phyloP scores from a whole-genome alignment of 2,329 filamentous ascomycete genomes.

The Orbilia brochopaga region DNA sequence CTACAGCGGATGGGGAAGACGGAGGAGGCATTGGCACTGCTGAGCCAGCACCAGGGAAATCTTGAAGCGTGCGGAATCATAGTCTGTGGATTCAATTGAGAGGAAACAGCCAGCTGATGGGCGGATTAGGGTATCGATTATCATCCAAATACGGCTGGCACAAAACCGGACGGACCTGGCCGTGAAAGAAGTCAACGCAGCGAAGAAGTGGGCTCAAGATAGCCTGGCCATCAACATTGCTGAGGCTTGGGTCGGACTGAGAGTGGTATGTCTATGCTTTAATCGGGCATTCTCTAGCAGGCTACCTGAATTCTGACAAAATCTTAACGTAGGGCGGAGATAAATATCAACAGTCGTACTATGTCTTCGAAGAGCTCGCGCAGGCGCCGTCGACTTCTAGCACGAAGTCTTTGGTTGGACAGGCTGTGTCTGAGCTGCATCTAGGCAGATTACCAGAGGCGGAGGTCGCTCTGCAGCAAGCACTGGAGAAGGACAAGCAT shows the following conservation, averaged over 20 bases:
- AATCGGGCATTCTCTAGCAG: slow-evolving; percentile 44
- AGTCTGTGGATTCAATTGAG: too few species aligned
- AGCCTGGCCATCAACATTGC: slow-evolving; percentile 90
- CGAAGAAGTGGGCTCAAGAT: slow-evolving; percentile 93
- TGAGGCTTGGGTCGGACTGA: slow-evolving; percentile 90
- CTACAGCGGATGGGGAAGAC: slow-evolving; percentile 78
- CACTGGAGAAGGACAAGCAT: slow-evolving; percentile 73
- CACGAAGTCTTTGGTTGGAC: slow-evolving; percentile 76
- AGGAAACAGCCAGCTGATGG: neutral
- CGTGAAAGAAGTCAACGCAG: slow-evolving; percentile 82
- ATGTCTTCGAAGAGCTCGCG: slow-evolving; percentile 95
- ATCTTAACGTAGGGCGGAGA: slow-evolving; percentile 73
- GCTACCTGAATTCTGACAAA: slow-evolving; percentile 52
- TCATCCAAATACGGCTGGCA: slow-evolving; percentile 87
- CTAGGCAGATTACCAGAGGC: slow-evolving; percentile 87
- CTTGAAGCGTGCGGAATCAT: slow-evolving; percentile 70
- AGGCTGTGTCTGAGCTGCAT: slow-evolving; percentile 90
- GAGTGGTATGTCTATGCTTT: slow-evolving; percentile 67
- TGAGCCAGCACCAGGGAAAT: slow-evolving; percentile 83
- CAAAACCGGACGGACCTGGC: slow-evolving; percentile 92
- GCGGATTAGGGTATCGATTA: slow-evolving; percentile 73
- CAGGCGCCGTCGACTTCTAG: slow-evolving; percentile 82
- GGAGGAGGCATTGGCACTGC: slow-evolving; percentile 81
- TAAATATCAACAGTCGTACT: slow-evolving; percentile 95
- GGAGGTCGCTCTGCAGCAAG: slow-evolving; percentile 81